Evolutionary conservation across 768 basidiomycete species (phyloP).

Genomic region (Russula dissimulans): DNA sequence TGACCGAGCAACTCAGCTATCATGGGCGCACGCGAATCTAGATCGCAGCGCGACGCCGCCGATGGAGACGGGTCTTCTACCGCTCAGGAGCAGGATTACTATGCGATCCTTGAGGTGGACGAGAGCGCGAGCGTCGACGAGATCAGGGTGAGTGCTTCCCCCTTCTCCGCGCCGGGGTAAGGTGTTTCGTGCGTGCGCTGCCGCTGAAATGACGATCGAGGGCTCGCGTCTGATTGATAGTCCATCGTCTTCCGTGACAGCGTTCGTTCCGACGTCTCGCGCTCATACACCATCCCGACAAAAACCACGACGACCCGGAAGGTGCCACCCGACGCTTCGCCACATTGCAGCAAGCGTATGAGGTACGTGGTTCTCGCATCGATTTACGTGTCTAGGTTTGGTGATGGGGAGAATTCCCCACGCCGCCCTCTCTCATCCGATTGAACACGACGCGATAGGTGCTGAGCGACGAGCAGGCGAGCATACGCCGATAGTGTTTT

Average conservation of each 20-base stretch:
- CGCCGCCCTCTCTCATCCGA: background rate
- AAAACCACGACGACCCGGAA: slow-evolving; percentile 77
- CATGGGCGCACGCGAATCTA: slow-evolving; percentile 70
- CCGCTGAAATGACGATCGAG: too few species aligned
- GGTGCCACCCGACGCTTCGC: slow-evolving; percentile 85
- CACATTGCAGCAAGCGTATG: slow-evolving; percentile 88
- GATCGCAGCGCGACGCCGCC: slow-evolving; percentile 27
- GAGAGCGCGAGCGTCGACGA: slow-evolving; percentile 81
- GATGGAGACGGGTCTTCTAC: slow-evolving; percentile 16
- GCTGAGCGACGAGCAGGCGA: slow-evolving; percentile 89
- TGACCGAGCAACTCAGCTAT: slow-evolving; percentile 3
- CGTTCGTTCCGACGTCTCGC: slow-evolving; percentile 79
- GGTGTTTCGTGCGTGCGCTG: background rate
- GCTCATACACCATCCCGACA: slow-evolving; percentile 79
- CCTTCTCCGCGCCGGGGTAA: too few species aligned
- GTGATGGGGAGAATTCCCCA: background rate
- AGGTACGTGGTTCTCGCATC: slow-evolving; percentile 41
- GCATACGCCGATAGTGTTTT: slow-evolving; percentile 18
- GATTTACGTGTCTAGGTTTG: background rate
- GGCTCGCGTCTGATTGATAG: too few species aligned
- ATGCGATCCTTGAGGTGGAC: slow-evolving; percentile 68
- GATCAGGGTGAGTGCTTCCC: slow-evolving; percentile 55
- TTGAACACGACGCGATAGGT: slow-evolving; percentile 39
- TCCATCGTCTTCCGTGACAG: slow-evolving; percentile 30
- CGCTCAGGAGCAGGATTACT: slow-evolving; percentile 52